Percentiles rank a stretch among this genome's conserved stretches.
phyloP scores from a whole-genome alignment of 1,284 basidiomycete genomes.

The Ganoderma sinense region DNA sequence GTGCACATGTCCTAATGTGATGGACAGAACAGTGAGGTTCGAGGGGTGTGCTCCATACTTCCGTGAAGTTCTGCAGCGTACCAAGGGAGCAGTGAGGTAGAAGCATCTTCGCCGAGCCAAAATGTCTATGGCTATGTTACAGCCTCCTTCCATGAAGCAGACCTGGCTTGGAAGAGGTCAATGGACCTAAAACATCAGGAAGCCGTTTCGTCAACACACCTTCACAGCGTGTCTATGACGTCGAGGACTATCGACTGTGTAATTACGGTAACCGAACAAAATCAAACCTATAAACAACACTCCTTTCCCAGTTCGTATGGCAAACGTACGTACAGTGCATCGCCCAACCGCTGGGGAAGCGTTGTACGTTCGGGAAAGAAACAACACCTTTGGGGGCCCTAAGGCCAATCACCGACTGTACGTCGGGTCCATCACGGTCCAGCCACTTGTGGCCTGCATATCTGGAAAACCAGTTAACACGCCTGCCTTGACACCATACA shows the following conservation, averaged over 20 bases:
- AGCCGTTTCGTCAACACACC: not conserved
- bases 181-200: not conserved
- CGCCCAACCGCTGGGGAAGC: not conserved
- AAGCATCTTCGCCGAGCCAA: not conserved
- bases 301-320: not conserved
- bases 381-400: not conserved
- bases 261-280: not conserved
- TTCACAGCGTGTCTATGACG: not conserved
- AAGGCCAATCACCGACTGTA: not conserved
- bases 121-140: not conserved
- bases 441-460: not conserved
- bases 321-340: not conserved
- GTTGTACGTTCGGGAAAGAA: not conserved
- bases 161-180: not conserved
- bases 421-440: not conserved
- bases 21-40: too few relatives aligned
- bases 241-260: not conserved
- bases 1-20: too few relatives aligned
- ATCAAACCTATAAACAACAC: not conserved
- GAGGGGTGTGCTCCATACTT: not conserved
- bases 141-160: not conserved
- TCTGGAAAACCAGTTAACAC: not conserved
- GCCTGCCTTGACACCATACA: not conserved
- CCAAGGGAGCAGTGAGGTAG: not conserved
- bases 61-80: not conserved